phyloP scores from a whole-genome alignment of 1,139 yeast species.

The Debaryomyces coudertii region DNA sequence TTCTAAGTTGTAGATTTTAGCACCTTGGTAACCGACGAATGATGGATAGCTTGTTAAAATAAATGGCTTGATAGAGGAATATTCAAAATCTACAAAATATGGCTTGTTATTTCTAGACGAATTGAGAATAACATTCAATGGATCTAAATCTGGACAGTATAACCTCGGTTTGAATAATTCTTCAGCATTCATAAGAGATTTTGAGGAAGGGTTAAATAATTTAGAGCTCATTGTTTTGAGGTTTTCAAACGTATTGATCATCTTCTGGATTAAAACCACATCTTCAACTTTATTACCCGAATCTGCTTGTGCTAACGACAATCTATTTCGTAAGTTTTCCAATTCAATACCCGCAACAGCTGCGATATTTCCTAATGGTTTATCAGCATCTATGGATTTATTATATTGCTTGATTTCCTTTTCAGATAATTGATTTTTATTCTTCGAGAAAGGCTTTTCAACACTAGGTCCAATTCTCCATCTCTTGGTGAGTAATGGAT shows the following conservation, averaged over 20 bases:
- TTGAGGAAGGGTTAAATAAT: conserved; percentile 54
- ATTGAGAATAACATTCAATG: conserved; percentile 72
- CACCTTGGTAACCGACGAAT: conserved; percentile 85
- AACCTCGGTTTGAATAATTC: conserved; percentile 75
- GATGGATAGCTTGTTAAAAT: conserved; percentile 76
- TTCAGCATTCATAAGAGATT: conserved; percentile 58
- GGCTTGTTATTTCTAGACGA: conserved; percentile 39
- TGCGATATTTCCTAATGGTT: conserved; percentile 61
- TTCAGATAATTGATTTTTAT: conserved; percentile 52
- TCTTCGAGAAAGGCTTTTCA: conserved; percentile 77
- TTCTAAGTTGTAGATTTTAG: conserved; percentile 73
- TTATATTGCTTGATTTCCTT: conserved; percentile 47
- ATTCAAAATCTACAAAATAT: conserved; percentile 79
- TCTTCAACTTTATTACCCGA: conserved; percentile 49
- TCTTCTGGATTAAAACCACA: conserved; percentile 45
- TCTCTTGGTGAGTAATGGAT: conserved; percentile 57
- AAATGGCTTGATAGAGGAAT: conserved; percentile 78
- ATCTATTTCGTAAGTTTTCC: conserved; percentile 59
- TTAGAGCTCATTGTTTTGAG: conserved; percentile 56
- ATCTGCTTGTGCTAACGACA: conserved; percentile 59
- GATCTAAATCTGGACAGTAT: conserved; percentile 83
- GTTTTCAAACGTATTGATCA: conserved; percentile 62
- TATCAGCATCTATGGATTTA: conserved; percentile 76
- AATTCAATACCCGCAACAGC: conserved; percentile 70
- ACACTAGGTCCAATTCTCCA: conserved; percentile 93